Conservation (phyloP, 768 basidiomycete species). For the Phanerodontia chrysosporium region DNA sequence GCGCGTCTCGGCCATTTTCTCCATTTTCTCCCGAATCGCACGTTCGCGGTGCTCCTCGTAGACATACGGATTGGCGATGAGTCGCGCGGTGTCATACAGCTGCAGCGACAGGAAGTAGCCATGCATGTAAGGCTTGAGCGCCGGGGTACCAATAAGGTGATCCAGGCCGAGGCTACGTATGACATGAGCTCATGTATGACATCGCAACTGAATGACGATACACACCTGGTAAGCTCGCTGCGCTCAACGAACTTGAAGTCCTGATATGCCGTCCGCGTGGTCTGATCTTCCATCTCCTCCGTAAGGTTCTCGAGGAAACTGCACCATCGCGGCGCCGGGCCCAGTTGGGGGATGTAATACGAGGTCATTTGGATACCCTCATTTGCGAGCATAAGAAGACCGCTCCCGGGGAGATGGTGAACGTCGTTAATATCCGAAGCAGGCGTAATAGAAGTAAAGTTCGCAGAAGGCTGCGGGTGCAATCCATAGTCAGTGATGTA, state of each 20-base stretch:
- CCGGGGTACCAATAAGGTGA: conserved; percentile 90
- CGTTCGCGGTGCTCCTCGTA: conserved; percentile 93
- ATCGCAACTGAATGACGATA: conserved; percentile 17
- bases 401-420: conserved; percentile 85
- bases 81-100: conserved; percentile 91
- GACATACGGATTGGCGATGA: conserved; percentile 94
- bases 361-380: conserved; percentile 95
- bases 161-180: conserved; percentile 78
- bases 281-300: conserved; percentile 95
- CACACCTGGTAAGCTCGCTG: conserved; percentile 78
- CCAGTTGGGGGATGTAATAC: conserved; percentile 94
- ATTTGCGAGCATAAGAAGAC: conserved; percentile 87
- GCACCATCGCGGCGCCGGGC: conserved; percentile 95
- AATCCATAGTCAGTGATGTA: background rate
- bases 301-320: conserved; percentile 98
- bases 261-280: conserved; percentile 75
- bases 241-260: conserved; percentile 97
- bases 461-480: conserved; percentile 60
- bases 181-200: background rate
- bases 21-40: conserved; percentile 82
- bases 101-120: conserved; percentile 97
- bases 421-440: conserved; percentile 86
- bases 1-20: conserved; percentile 88
- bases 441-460: conserved; percentile 91
- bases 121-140: conserved; percentile 99